phyloP scores from a whole-genome alignment of 257 asterid genomes.

The Gentiana straminea region DNA sequence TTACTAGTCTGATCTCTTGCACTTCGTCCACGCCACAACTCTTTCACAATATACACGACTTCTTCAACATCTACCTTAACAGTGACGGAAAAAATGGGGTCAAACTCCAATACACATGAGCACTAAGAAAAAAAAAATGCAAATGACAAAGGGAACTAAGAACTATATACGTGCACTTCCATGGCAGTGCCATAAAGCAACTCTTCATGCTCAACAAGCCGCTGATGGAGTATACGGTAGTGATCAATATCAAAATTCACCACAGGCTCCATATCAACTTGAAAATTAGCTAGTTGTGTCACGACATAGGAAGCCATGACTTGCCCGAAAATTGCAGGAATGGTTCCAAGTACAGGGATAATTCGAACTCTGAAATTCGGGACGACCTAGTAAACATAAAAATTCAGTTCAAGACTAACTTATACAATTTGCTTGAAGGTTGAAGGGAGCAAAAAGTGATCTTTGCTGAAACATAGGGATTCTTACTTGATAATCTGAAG shows the following conservation, averaged over 20 bases:
- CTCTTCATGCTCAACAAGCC: conserved; percentile 94
- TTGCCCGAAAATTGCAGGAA: conserved; percentile 97
- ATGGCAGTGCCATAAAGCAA: conserved; percentile 61
- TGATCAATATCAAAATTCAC: conserved; percentile 82
- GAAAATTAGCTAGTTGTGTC: conserved; percentile 69
- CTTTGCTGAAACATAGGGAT: conserved; percentile 4
- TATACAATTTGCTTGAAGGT: neutral
- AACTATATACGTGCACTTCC: conserved; percentile 60
- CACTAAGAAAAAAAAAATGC: neutral
- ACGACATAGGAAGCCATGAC: conserved; percentile 90
- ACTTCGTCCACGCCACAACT: conserved; percentile 95
- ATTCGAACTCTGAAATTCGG: conserved; percentile 98
- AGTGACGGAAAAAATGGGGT: conserved; percentile 5
- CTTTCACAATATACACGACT: conserved; percentile 76
- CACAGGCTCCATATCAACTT: conserved; percentile 79
- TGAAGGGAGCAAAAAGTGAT: neutral
- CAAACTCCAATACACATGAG: neutral
- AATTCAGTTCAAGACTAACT: conserved; percentile 5
- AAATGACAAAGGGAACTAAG: conserved; percentile 1
- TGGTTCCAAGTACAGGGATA: conserved; percentile 92
- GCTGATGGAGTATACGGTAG: conserved; percentile 74
- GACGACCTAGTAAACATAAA: conserved; percentile 51
- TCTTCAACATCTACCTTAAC: conserved; percentile 87
- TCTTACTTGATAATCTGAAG: conserved; percentile 94
- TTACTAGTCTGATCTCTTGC: conserved; percentile 67